phyloP scores from a whole-genome alignment of 2,329 filamentous ascomycete genomes.

The Scedosporium apiospermum region DNA sequence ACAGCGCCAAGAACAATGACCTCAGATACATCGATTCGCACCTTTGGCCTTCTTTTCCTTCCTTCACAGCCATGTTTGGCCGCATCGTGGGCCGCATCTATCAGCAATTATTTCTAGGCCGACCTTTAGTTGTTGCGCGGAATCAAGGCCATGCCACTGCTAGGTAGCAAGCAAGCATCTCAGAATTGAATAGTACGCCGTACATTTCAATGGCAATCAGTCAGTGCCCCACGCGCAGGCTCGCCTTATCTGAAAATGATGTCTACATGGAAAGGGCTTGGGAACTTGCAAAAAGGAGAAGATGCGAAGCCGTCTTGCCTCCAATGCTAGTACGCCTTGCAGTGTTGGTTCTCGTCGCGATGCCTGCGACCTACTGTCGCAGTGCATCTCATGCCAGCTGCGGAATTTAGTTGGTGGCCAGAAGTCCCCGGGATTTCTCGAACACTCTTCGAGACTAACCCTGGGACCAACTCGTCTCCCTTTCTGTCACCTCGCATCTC shows the following conservation, averaged over 20 bases:
- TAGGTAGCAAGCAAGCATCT: not conserved
- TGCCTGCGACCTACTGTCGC: too few species aligned
- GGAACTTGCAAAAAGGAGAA: too few species aligned
- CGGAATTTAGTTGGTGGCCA: too few species aligned
- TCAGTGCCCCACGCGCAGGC: too few species aligned
- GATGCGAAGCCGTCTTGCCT: not conserved
- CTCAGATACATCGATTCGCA: not conserved
- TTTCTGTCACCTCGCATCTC: not conserved
- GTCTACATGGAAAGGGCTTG: too few species aligned
- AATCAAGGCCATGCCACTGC: not conserved
- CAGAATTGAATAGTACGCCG: not conserved
- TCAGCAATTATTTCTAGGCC: not conserved
- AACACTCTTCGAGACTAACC: too few species aligned
- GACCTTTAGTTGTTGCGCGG: not conserved
- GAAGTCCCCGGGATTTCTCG: not conserved
- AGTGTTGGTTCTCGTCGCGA: not conserved
- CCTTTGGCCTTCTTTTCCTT: not conserved
- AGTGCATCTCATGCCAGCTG: too few species aligned
- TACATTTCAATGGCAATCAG: too few species aligned
- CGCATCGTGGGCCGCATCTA: constrained; percentile 8
- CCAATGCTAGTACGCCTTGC: not conserved
- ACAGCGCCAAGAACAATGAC: not conserved
- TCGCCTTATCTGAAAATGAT: not conserved
- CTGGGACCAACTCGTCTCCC: not conserved
- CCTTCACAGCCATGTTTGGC: constrained; percentile 7